Conservation (phyloP, 805 yeast genomes). For the Tetrapisispora iriomotensis region DNA sequence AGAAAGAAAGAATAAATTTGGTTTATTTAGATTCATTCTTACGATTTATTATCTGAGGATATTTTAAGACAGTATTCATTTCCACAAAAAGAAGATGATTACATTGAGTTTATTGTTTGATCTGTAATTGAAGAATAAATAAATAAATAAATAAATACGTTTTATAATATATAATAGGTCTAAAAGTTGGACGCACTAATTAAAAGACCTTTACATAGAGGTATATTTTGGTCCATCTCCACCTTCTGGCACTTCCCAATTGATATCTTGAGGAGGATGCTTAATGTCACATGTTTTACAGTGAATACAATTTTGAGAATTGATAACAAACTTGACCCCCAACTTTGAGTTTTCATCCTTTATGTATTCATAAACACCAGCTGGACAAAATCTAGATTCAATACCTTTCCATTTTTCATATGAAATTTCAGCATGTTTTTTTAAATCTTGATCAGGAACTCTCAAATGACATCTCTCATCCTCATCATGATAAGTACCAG, state of each 20-base stretch:
- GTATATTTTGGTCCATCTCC: slow-evolving; percentile 97
- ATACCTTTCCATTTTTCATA: slow-evolving; percentile 78
- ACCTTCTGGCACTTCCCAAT: slow-evolving; percentile 98
- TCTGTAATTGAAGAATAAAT: too few species aligned
- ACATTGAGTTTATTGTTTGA: too few species aligned
- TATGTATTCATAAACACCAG: slow-evolving; percentile 91
- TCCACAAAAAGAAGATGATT: too few species aligned
- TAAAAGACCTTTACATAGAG: neutral
- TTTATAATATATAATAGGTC: neutral
- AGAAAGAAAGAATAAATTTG: neutral
- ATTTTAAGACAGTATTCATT: too few species aligned
- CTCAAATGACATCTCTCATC: slow-evolving; percentile 86
- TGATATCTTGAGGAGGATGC: slow-evolving; percentile 87
- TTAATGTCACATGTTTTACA: slow-evolving; percentile 98
- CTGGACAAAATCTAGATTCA: slow-evolving; percentile 92
- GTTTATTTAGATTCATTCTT: too few species aligned
- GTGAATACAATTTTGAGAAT: slow-evolving; percentile 95
- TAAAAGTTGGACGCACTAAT: neutral
- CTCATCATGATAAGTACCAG: slow-evolving; percentile 94
- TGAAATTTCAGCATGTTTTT: slow-evolving; percentile 54
- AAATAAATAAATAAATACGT: slow-evolving; percentile 7
- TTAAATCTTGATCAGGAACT: slow-evolving; percentile 50
- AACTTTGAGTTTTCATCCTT: slow-evolving; percentile 46
- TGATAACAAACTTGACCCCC: slow-evolving; percentile 84
- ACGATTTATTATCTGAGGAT: too few species aligned